Percentiles rank a stretch among this genome's conserved stretches.
Conservation (phyloP, 2,329 filamentous ascomycete species). For the Alternaria tenuissima region DNA sequence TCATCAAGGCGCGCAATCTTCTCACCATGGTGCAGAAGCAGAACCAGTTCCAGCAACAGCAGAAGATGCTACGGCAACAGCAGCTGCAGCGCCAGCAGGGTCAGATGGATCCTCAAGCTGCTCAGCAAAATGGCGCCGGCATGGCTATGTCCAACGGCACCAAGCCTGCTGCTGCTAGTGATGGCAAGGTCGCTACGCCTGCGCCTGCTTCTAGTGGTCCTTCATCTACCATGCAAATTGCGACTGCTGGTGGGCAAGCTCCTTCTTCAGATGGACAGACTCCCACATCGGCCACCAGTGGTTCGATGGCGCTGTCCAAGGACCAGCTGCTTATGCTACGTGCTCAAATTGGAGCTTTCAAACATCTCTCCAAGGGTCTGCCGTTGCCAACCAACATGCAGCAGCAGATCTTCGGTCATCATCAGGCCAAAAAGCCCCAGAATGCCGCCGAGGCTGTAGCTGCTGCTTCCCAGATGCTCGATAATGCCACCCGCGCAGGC, state of each 20-base stretch:
- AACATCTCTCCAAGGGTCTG: slow-evolving; percentile 85
- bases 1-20: slow-evolving; percentile 80
- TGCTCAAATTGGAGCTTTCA: slow-evolving; percentile 91
- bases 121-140: slow-evolving; percentile 60
- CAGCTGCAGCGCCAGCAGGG: slow-evolving; percentile 66
- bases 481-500: slow-evolving; percentile 56
- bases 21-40: slow-evolving; percentile 74
- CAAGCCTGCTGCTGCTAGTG: slow-evolving; percentile 39
- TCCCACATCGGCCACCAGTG: slow-evolving; percentile 39
- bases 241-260: slow-evolving; percentile 35
- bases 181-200: slow-evolving; percentile 33
- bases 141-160: slow-evolving; percentile 57
- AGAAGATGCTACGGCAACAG: slow-evolving; percentile 54
- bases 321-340: slow-evolving; percentile 82
- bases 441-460: slow-evolving; percentile 52
- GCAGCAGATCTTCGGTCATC: slow-evolving; percentile 80
- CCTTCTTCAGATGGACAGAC: slow-evolving; percentile 52
- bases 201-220: slow-evolving; percentile 33
- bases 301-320: slow-evolving; percentile 49
- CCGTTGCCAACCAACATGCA: slow-evolving; percentile 81
- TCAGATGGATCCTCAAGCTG: slow-evolving; percentile 55
- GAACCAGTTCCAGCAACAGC: slow-evolving; percentile 56
- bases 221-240: slow-evolving; percentile 33
- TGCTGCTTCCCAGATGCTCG: slow-evolving; percentile 60
- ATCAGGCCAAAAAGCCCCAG: slow-evolving; percentile 64